These are phyloP conservation scores for Gaeumannomyces tritici DNA, from an alignment of 2,329 filamentous ascomycete genomes.

Conservation along the genomic window DNA sequence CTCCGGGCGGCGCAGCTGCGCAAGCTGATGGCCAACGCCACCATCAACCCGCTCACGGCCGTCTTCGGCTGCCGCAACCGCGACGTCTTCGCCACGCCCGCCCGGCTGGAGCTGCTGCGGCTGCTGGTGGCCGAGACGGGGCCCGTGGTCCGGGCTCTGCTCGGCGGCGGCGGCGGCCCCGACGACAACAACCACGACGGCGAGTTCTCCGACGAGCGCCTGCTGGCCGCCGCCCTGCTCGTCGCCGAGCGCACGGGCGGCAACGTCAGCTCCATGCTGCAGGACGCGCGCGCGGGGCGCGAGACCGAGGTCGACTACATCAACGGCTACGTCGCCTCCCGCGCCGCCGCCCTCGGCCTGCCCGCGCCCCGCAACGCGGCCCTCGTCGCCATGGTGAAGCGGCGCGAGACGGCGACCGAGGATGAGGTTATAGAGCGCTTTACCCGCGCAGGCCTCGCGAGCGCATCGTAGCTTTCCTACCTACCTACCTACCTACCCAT, in stretches of 20 bases:
- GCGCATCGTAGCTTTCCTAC: too few species aligned
- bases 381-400: not conserved
- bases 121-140: constrained; percentile 50
- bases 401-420: not conserved
- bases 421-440: not conserved
- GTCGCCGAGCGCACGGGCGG: constrained; percentile 36
- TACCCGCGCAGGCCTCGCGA: not conserved
- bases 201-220: not conserved
- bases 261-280: constrained; percentile 54
- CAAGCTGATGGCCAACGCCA: constrained; percentile 71
- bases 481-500: too few species aligned
- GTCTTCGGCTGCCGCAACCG: constrained; percentile 72
- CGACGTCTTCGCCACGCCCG: constrained; percentile 53
- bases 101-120: not conserved
- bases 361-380: not conserved
- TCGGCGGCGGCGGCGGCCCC: constrained; percentile 11
- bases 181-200: too few species aligned
- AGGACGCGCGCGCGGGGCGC: constrained; percentile 43
- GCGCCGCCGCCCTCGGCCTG: not conserved
- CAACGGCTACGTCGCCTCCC: constrained; percentile 30
- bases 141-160: constrained; percentile 22
- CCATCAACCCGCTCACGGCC: constrained; percentile 80
- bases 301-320: constrained; percentile 48
- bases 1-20: constrained; percentile 52
- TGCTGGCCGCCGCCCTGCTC: not conserved